phyloP scores from a whole-genome alignment of 495 filamentous ascomycete genomes.

The Parmelia sp. region DNA sequence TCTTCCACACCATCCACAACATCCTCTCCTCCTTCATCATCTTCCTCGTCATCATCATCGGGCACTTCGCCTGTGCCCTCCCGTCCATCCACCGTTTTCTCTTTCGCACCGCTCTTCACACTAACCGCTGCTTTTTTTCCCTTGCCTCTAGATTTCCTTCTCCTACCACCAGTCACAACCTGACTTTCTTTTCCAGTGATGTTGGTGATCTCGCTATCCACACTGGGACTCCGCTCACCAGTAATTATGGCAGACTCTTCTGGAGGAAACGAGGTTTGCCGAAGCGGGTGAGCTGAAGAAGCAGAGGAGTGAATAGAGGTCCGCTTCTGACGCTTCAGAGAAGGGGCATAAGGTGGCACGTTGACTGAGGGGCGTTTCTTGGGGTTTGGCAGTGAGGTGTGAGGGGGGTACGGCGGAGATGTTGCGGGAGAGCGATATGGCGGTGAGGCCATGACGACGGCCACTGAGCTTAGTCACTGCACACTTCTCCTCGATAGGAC shows the following conservation, averaged over 20 bases:
- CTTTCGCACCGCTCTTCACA: slow-evolving; percentile 33
- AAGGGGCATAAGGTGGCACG: slow-evolving; percentile 35
- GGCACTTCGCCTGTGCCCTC: slow-evolving; percentile 42
- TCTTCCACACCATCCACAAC: slow-evolving; percentile 56
- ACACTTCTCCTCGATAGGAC: not conserved
- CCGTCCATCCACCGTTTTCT: slow-evolving; percentile 48
- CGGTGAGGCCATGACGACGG: slow-evolving; percentile 54
- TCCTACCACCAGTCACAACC: slow-evolving; percentile 43
- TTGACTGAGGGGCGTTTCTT: slow-evolving; percentile 54
- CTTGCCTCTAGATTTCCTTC: slow-evolving; percentile 55
- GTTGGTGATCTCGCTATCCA: slow-evolving; percentile 62
- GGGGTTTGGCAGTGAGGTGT: slow-evolving; percentile 44
- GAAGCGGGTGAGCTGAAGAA: slow-evolving; percentile 64
- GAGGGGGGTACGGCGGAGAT: slow-evolving; percentile 48
- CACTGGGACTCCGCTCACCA: slow-evolving; percentile 57
- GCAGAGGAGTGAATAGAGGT: slow-evolving; percentile 41
- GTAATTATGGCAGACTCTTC: slow-evolving; percentile 41
- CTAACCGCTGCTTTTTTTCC: slow-evolving; percentile 54
- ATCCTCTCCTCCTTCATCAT: slow-evolving; percentile 59
- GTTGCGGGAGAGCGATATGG: slow-evolving; percentile 42
- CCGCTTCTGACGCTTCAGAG: slow-evolving; percentile 58
- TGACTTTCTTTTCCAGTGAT: slow-evolving; percentile 50
- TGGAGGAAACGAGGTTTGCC: slow-evolving; percentile 83
- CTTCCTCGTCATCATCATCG: slow-evolving; percentile 59
- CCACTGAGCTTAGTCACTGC: not conserved